phyloP scores from a whole-genome alignment of 2,329 filamentous ascomycete genomes.

The Hypoxylon sp. region DNA sequence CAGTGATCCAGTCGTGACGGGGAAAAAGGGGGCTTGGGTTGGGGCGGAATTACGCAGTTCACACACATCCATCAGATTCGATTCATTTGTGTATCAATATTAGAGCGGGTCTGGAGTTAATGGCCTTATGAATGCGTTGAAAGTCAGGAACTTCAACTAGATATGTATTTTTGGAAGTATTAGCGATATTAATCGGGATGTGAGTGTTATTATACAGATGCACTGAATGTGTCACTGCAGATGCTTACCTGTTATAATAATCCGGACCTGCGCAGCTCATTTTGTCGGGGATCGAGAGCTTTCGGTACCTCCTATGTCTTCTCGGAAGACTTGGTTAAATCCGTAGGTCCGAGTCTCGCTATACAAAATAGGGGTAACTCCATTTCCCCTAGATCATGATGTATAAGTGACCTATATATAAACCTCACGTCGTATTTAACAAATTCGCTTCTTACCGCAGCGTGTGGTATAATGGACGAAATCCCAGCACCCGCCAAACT shows the following conservation, averaged over 20 bases:
- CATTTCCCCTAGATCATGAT: slow-evolving; percentile 3
- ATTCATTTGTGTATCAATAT: slow-evolving; percentile 32
- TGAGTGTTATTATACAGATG: slow-evolving; percentile 16
- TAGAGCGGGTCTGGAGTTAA: slow-evolving; percentile 36
- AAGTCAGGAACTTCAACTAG: slow-evolving; percentile 29
- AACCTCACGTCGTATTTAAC: slow-evolving; percentile 2
- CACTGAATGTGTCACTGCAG: slow-evolving; percentile 3
- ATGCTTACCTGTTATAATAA: slow-evolving; percentile 21
- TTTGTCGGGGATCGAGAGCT: slow-evolving; percentile 1
- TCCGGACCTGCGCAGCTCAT: slow-evolving; percentile 6
- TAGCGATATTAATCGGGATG: slow-evolving; percentile 16
- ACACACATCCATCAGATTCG: slow-evolving; percentile 10
- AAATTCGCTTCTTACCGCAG: background rate
- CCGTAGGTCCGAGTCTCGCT: slow-evolving; percentile 8
- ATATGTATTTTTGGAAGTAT: slow-evolving; percentile 18
- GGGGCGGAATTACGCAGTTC: slow-evolving; percentile 1
- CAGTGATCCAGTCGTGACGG: slow-evolving; percentile 8
- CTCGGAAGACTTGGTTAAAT: slow-evolving; percentile 3
- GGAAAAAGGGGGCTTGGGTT: slow-evolving; percentile 6
- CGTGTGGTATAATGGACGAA: too few relatives aligned
- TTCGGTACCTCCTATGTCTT: background rate
- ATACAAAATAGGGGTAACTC: slow-evolving; percentile 10
- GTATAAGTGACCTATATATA: slow-evolving; percentile 13
- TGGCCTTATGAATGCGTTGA: slow-evolving; percentile 15
- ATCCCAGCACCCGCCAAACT: too few relatives aligned